phyloP scores from a whole-genome alignment of 1,284 basidiomycete species.

The Trametes polyzona region DNA sequence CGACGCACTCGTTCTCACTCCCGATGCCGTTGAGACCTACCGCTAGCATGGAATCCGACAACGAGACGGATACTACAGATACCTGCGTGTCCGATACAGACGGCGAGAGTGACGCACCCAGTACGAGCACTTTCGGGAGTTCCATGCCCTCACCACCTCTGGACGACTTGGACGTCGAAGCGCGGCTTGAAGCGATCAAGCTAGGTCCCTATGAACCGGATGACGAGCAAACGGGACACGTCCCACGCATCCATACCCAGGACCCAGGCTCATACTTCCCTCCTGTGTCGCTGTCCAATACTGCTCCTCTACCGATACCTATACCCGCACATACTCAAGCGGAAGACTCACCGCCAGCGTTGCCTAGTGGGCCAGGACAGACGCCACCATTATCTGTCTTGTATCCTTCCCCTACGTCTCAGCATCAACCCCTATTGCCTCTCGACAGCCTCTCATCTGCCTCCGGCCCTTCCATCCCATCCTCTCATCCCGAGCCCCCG shows the following conservation, averaged over 20 bases:
- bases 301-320: not conserved
- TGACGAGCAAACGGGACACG: constrained; percentile 1
- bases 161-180: constrained; percentile 22
- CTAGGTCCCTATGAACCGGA: constrained; percentile 7
- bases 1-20: constrained; percentile 7
- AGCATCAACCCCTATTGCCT: not conserved
- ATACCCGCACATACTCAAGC: not conserved
- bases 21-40: not conserved
- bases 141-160: constrained; percentile 29
- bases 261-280: constrained; percentile 30
- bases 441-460: not conserved
- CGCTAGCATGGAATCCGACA: constrained; percentile 16
- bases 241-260: constrained; percentile 11
- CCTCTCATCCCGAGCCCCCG: not conserved
- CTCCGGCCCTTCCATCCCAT: not conserved
- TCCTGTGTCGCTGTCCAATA: constrained; percentile 1
- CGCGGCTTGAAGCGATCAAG: constrained; percentile 15
- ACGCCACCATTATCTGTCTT: constrained; percentile 28
- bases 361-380: constrained; percentile 22
- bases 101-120: constrained; percentile 33
- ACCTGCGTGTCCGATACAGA: constrained; percentile 29
- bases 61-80: constrained; percentile 23
- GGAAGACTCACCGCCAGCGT: not conserved
- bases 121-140: constrained; percentile 28
- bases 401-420: constrained; percentile 20